phyloP scores from a whole-genome alignment of 495 filamentous ascomycete genomes.

The Aspergillus kassunensis region DNA sequence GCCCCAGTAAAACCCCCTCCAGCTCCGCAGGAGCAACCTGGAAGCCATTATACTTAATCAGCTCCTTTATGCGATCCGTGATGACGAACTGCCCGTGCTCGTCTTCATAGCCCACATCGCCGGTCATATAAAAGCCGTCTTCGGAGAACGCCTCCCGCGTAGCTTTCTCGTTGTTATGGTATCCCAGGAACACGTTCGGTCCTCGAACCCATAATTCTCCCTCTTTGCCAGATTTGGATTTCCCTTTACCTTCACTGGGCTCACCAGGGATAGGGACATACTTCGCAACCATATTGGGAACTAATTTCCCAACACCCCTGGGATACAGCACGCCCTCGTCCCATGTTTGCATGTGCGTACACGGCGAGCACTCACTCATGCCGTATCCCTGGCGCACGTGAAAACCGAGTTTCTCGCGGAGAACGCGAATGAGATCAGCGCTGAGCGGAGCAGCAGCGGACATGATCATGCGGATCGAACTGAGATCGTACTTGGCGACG shows the following conservation, averaged over 20 bases:
- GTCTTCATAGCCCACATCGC: conserved; percentile 58
- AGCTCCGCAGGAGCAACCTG: conserved; percentile 85
- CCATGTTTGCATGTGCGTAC: too few relatives aligned
- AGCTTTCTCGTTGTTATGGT: conserved; percentile 50
- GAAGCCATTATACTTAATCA: conserved; percentile 87
- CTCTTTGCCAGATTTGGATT: conserved; percentile 40
- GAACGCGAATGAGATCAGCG: background rate
- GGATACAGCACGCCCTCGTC: background rate
- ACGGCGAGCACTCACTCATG: too few relatives aligned
- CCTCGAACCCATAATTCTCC: conserved; percentile 62
- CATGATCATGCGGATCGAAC: background rate
- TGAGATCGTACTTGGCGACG: background rate
- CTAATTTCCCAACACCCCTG: too few relatives aligned
- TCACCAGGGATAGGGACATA: too few relatives aligned
- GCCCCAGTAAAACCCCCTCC: conserved; percentile 66
- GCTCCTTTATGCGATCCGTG: conserved; percentile 79
- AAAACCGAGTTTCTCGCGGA: too few relatives aligned
- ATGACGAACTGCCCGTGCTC: conserved; percentile 60
- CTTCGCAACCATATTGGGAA: too few relatives aligned
- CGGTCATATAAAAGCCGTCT: conserved; percentile 26
- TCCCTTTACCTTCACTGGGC: background rate
- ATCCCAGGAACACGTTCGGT: conserved; percentile 68
- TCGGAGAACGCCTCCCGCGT: background rate
- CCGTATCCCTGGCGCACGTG: too few relatives aligned
- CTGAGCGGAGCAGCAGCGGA: conserved; percentile 4